Percentiles rank a stretch among this genome's conserved stretches.
These are phyloP conservation scores for Pichia eremophila DNA, from an alignment of 805 yeast species.

Conservation along the genomic window DNA sequence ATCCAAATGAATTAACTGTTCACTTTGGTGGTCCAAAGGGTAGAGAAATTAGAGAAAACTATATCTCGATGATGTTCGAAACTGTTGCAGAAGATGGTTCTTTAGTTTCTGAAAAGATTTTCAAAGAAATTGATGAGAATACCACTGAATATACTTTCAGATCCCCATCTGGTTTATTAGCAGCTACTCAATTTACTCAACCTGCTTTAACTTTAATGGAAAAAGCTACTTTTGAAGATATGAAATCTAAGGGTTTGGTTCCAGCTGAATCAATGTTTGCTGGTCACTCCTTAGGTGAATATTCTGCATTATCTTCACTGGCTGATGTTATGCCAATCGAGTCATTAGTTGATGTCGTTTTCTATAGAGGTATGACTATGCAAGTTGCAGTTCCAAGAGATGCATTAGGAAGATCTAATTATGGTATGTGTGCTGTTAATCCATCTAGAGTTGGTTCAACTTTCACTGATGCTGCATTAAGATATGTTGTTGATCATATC, in stretches of 20 bases:
- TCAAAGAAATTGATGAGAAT: conserved; percentile 77
- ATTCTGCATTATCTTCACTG: conserved; percentile 92
- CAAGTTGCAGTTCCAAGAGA: conserved; percentile 99
- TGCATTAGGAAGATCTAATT: conserved; percentile 87
- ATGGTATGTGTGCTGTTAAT: conserved; percentile 98
- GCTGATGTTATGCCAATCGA: conserved; percentile 99
- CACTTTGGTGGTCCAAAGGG: conserved; percentile 98
- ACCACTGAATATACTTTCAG: conserved; percentile 82
- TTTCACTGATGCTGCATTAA: conserved; percentile 85
- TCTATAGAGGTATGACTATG: conserved; percentile 99
- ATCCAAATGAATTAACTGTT: conserved; percentile 90
- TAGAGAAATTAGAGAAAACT: conserved; percentile 87
- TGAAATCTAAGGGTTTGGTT: conserved; percentile 90
- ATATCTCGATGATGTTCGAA: conserved; percentile 95
- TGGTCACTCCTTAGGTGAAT: conserved; percentile 99
- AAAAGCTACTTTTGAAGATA: conserved; percentile 96
- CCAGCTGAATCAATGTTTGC: conserved; percentile 93
- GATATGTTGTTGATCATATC: conserved; percentile 88
- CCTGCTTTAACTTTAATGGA: conserved; percentile 99
- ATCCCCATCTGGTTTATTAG: conserved; percentile 88
- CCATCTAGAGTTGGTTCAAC: conserved; percentile 88
- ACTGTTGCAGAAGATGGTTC: conserved; percentile 79
- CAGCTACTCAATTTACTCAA: conserved; percentile 98
- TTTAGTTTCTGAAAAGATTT: conserved; percentile 84
- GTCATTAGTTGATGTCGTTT: conserved; percentile 92